Evolutionary conservation across 2,329 filamentous ascomycete species (phyloP).

Genomic region (Raffaelea arxii): DNA sequence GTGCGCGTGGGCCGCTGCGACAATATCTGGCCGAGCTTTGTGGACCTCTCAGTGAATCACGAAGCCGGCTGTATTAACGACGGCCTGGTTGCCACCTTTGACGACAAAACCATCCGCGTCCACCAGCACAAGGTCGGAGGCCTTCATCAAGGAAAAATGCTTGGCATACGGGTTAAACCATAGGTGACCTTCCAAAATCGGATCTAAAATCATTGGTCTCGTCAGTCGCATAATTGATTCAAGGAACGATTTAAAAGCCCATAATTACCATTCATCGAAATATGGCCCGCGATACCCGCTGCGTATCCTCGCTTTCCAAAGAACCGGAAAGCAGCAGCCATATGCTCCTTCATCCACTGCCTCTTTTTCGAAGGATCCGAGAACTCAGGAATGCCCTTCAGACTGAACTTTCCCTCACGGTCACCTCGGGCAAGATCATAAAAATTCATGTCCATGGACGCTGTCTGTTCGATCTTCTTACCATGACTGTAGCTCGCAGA

Average conservation of each 20-base stretch:
- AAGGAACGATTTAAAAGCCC: too few relatives aligned
- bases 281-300: constrained; percentile 9
- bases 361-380: neutral
- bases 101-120: constrained; percentile 23
- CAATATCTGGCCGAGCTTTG: constrained; percentile 52
- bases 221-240: too few relatives aligned
- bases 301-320: constrained; percentile 10
- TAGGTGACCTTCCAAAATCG: too few relatives aligned
- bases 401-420: too few relatives aligned
- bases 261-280: constrained; percentile 29
- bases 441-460: too few relatives aligned
- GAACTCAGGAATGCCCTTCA: neutral
- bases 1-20: constrained; percentile 60
- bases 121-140: constrained; percentile 50
- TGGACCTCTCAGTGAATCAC: constrained; percentile 59
- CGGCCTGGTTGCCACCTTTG: constrained; percentile 22
- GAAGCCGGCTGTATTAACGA: constrained; percentile 59
- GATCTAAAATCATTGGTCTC: too few relatives aligned
- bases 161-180: constrained; percentile 42
- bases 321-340: constrained; percentile 11
- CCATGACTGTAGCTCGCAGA: too few relatives aligned
- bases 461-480: too few relatives aligned
- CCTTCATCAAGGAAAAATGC: constrained; percentile 47
- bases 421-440: too few relatives aligned
- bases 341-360: constrained; percentile 3